Conservation (phyloP, 495 filamentous ascomycete genomes). For the Neurospora discreta region DNA sequence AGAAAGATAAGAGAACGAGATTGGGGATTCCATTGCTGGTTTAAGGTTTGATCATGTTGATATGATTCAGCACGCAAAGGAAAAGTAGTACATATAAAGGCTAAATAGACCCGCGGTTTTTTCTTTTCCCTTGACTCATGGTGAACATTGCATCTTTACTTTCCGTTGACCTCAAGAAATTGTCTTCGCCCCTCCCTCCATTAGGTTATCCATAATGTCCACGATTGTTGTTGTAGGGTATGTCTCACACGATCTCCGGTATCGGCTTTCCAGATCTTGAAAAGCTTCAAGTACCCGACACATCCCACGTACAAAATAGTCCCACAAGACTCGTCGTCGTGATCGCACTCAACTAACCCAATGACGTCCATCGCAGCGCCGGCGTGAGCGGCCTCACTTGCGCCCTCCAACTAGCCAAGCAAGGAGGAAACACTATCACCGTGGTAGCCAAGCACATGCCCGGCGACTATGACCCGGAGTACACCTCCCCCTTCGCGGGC, state of each 20-base stretch:
- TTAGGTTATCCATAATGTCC: neutral
- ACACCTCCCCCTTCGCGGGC: conserved; percentile 89
- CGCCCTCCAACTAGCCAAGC: conserved; percentile 68
- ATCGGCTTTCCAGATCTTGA: neutral
- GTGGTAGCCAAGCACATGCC: conserved; percentile 95
- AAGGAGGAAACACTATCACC: conserved; percentile 54
- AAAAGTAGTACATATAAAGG: neutral
- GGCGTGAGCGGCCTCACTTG: conserved; percentile 90
- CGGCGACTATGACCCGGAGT: conserved; percentile 95
- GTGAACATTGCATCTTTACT: neutral
- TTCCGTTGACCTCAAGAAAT: neutral
- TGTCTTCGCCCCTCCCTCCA: neutral
- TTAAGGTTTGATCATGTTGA: neutral
- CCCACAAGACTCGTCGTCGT: neutral
- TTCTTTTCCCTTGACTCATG: neutral
- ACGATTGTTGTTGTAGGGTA: neutral
- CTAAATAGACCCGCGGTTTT: neutral
- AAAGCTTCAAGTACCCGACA: neutral
- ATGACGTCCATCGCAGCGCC: conserved; percentile 43
- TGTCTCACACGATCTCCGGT: neutral
- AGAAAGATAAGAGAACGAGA: neutral
- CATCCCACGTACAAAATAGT: neutral
- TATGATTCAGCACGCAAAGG: neutral
- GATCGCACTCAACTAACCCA: neutral
- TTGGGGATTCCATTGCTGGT: neutral